phyloP scores from a whole-genome alignment of 352 stramenopile species.

The Phytophthora pistaciae region DNA sequence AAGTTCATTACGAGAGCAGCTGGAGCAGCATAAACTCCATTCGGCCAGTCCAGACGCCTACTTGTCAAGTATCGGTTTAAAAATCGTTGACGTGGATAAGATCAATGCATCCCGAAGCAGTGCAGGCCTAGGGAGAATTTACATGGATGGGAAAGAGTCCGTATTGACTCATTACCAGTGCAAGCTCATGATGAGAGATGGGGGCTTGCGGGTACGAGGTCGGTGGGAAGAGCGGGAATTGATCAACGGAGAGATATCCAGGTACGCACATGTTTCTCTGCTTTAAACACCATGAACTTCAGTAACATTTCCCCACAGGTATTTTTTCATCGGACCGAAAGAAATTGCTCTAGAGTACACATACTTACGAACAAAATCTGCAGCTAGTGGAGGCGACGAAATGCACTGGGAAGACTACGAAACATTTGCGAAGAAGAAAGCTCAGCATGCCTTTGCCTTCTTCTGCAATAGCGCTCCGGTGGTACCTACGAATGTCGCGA shows the following conservation, averaged over 20 bases:
- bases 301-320: slow-evolving; percentile 17
- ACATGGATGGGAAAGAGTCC: slow-evolving; percentile 15
- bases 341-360: slow-evolving; percentile 24
- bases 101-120: slow-evolving; percentile 27
- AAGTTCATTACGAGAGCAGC: slow-evolving; percentile 6
- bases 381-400: not conserved
- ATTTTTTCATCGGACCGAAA: slow-evolving; percentile 27
- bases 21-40: slow-evolving; percentile 15
- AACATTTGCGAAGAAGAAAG: slow-evolving; percentile 14
- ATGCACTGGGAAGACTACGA: slow-evolving; percentile 26
- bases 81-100: slow-evolving; percentile 33
- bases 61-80: slow-evolving; percentile 17
- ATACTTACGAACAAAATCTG: slow-evolving; percentile 20
- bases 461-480: slow-evolving; percentile 7
- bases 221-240: slow-evolving; percentile 19
- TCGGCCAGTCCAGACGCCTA: slow-evolving; percentile 3
- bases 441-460: slow-evolving; percentile 16
- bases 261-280: slow-evolving; percentile 4
- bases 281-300: not conserved
- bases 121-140: slow-evolving; percentile 25
- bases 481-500: slow-evolving; percentile 12
- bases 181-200: slow-evolving; percentile 19
- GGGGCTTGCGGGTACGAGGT: slow-evolving; percentile 9
- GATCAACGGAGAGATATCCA: slow-evolving; percentile 6
- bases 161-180: slow-evolving; percentile 27